These are phyloP conservation scores for Gossypioides kirkii DNA, from an alignment of 345 rosid genomes.

Conservation along the genomic window DNA sequence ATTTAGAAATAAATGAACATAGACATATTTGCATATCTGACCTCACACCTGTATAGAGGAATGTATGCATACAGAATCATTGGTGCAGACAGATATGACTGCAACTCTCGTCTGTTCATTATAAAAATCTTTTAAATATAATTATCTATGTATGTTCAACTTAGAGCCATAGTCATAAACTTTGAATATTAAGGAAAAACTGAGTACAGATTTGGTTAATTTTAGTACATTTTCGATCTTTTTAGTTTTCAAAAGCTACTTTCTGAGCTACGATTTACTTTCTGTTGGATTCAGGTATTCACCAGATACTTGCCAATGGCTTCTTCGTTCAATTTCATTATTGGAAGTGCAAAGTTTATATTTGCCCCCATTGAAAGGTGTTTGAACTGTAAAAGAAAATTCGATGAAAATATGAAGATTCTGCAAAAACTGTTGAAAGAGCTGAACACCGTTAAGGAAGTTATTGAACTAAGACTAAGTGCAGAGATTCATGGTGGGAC, in stretches of 20 bases:
- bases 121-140: neutral
- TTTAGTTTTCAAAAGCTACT: neutral
- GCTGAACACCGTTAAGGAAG: conserved; percentile 1
- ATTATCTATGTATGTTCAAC: neutral
- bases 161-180: neutral
- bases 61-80: no score
- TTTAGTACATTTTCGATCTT: neutral
- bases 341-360: neutral
- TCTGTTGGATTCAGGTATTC: neutral
- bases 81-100: neutral
- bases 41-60: neutral
- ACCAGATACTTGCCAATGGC: neutral
- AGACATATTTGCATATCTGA: neutral
- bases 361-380: conserved; percentile 8
- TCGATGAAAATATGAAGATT: conserved; percentile 10
- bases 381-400: conserved; percentile 2
- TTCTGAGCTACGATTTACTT: neutral
- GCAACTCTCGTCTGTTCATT: neutral
- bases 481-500: neutral
- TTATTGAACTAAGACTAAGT: conserved; percentile 6
- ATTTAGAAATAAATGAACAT: neutral
- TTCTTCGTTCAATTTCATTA: neutral
- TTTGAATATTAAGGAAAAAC: neutral
- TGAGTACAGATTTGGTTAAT: neutral
- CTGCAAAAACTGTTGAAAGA: neutral